Percentiles rank a stretch among this genome's conserved stretches.
These are phyloP conservation scores for Antitrichia curtipendula DNA, from an alignment of 225 moss, liverwort and hornwort genomes.

Conservation along the genomic window DNA sequence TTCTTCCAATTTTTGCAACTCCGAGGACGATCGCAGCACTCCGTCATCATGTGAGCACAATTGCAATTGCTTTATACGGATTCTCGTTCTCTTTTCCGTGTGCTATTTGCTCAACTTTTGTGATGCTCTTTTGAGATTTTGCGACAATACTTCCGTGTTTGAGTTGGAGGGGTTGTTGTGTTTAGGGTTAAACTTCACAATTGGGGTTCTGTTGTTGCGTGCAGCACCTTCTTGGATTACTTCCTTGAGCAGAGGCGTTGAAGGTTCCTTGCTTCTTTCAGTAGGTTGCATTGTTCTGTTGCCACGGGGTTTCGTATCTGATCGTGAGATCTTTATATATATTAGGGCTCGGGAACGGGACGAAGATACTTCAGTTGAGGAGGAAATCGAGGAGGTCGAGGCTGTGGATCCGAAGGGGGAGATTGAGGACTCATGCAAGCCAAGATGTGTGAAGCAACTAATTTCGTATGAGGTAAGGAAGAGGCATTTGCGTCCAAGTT, in stretches of 20 bases:
- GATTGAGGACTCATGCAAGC: conserved; percentile 75
- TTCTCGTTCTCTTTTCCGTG: background rate
- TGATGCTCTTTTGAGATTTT: background rate
- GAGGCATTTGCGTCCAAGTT: background rate
- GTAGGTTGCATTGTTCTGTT: background rate
- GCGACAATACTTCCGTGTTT: background rate
- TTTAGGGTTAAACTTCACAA: background rate
- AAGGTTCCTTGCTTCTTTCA: background rate
- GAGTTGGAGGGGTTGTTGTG: background rate
- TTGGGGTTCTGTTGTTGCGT: background rate
- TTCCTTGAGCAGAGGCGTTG: background rate
- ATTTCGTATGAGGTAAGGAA: conserved; percentile 48
- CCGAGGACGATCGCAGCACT: background rate
- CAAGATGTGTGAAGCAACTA: conserved; percentile 69
- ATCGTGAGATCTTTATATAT: background rate
- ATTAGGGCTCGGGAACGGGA: conserved; percentile 9
- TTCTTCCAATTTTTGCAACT: background rate
- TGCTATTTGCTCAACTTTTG: background rate
- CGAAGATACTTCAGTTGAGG: conserved; percentile 7
- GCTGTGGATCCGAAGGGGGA: conserved; percentile 55
- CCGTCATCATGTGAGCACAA: background rate
- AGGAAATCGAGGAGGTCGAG: conserved; percentile 18
- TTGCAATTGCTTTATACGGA: background rate
- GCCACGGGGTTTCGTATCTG: background rate
- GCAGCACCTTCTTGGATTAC: background rate